phyloP scores from a whole-genome alignment of 768 basidiomycete species.

The Tulasnella sp. region DNA sequence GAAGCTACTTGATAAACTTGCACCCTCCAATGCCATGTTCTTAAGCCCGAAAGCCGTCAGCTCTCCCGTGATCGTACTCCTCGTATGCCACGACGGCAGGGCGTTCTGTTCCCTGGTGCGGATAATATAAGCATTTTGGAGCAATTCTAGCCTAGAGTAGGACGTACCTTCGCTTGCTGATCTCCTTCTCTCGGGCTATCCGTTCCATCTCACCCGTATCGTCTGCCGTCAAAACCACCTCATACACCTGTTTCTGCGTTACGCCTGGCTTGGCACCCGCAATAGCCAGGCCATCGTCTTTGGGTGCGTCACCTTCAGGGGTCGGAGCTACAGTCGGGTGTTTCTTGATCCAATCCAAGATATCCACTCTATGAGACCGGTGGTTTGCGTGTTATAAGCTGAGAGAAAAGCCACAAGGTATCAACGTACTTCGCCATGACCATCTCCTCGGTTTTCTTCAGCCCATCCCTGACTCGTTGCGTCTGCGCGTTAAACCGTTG shows the following conservation, averaged over 20 bases:
- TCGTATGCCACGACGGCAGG: constrained; percentile 88
- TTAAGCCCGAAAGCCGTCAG: constrained; percentile 75
- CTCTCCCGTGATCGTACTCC: constrained; percentile 89
- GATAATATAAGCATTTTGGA: not conserved
- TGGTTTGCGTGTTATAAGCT: constrained; percentile 1
- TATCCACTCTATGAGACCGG: constrained; percentile 51
- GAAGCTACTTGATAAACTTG: not conserved
- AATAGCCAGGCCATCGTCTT: constrained; percentile 53
- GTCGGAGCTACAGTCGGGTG: constrained; percentile 32
- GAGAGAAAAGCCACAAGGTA: constrained; percentile 18
- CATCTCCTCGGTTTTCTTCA: constrained; percentile 83
- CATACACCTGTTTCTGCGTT: constrained; percentile 55
- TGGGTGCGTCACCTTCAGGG: constrained; percentile 37
- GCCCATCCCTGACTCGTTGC: constrained; percentile 70
- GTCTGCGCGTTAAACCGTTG: constrained; percentile 89
- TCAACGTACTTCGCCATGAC: constrained; percentile 61
- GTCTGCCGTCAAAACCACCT: constrained; percentile 71
- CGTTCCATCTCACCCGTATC: constrained; percentile 78
- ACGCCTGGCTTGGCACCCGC: constrained; percentile 52
- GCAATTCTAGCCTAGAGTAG: not conserved
- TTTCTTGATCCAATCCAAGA: constrained; percentile 66
- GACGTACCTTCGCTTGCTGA: constrained; percentile 56
- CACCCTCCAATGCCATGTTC: constrained; percentile 22
- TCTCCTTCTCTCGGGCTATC: constrained; percentile 64
- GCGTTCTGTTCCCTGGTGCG: constrained; percentile 59